Conservation (phyloP, 441 rosid species). For the Adansonia gregorii region DNA sequence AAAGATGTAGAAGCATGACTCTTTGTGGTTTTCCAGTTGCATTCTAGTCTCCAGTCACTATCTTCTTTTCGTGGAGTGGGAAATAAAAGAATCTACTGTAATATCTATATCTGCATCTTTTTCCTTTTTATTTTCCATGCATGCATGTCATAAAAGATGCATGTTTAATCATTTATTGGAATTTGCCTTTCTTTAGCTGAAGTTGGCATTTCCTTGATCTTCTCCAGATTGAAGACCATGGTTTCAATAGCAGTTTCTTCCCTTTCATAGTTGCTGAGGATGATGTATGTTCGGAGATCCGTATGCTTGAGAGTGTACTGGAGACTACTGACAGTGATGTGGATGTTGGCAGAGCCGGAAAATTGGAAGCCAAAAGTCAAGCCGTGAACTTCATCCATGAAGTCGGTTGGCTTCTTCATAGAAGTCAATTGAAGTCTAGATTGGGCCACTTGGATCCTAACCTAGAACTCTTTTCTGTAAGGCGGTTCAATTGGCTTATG, state of each 20-base stretch:
- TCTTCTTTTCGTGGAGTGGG: background rate
- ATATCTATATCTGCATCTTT: background rate
- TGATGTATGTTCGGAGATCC: conserved; percentile 78
- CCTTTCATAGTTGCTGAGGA: conserved; percentile 87
- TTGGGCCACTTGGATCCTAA: conserved; percentile 64
- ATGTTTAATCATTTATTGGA: conserved; percentile 6
- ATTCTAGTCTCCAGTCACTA: background rate
- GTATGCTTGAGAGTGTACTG: conserved; percentile 66
- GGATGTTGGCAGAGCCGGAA: conserved; percentile 36
- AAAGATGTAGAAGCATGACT: background rate
- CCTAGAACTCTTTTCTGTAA: conserved; percentile 58
- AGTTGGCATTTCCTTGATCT: conserved; percentile 30
- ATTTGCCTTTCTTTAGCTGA: conserved; percentile 25
- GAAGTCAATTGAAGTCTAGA: conserved; percentile 62
- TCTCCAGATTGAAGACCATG: conserved; percentile 81
- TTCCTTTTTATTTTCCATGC: background rate
- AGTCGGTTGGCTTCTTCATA: conserved; percentile 91
- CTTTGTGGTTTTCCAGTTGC: conserved; percentile 12
- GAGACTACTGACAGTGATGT: conserved; percentile 57
- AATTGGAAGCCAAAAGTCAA: conserved; percentile 54
- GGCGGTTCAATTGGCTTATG: conserved; percentile 79
- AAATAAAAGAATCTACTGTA: conserved; percentile 6
- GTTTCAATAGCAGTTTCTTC: conserved; percentile 79
- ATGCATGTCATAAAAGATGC: background rate
- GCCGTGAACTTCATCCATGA: conserved; percentile 87